These are phyloP conservation scores for Ceriops zippeliana DNA, from an alignment of 345 rosid genomes.

Conservation along the genomic window DNA sequence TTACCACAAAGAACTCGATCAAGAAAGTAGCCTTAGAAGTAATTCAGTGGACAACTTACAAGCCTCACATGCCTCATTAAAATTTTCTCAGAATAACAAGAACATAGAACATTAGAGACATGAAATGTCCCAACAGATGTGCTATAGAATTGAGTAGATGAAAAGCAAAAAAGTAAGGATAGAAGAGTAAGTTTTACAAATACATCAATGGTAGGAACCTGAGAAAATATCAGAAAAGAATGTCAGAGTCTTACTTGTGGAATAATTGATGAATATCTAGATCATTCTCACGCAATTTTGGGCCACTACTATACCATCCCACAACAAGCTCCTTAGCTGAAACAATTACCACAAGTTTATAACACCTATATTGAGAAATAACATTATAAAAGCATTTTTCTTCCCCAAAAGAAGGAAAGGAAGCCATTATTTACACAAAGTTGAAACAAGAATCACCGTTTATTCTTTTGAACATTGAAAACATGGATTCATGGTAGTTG, in stretches of 20 bases:
- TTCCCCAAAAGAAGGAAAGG: neutral
- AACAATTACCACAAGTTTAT: conserved; percentile 6
- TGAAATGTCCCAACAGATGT: too few relatives aligned
- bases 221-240: neutral
- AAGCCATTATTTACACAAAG: neutral
- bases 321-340: conserved; percentile 95
- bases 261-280: conserved; percentile 51
- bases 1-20: conserved; percentile 5
- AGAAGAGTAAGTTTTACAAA: neutral
- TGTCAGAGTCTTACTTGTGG: conserved; percentile 44
- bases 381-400: too few relatives aligned
- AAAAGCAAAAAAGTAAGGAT: too few relatives aligned
- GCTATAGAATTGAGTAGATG: too few relatives aligned
- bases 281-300: conserved; percentile 86
- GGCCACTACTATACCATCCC: conserved; percentile 97
- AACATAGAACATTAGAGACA: too few relatives aligned
- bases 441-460: conserved; percentile 45
- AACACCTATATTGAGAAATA: neutral
- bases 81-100: too few relatives aligned
- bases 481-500: conserved; percentile 95
- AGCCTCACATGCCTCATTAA: neutral
- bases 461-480: conserved; percentile 94
- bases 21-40: neutral
- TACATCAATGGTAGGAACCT: neutral
- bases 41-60: neutral